Evolutionary conservation across 1,139 yeast genomes (phyloP), one percentile per base, ranked within the genome.

Genomic region (Lodderomyces metapsilosis): DNA sequence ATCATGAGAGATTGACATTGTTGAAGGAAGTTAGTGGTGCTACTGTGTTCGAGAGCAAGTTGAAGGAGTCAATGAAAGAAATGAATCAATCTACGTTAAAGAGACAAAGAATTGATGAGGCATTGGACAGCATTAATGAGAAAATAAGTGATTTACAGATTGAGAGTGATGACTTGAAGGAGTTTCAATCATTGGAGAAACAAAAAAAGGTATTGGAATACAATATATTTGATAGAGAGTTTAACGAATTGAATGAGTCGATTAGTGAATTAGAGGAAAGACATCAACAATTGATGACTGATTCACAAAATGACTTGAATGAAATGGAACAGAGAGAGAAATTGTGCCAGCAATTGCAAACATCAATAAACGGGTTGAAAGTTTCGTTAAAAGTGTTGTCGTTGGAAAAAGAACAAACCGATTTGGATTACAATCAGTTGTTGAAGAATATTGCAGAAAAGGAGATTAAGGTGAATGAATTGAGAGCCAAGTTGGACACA

Each of bases 11-110:
- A 46, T 69, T 92, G 44, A 74, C 80, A 24, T 67, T 91, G 34
- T 68, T 92, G 49, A 89, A 92, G 53, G 96, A 89, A 57, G 96
- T 91, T 24, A 94, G 97, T 39, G 99, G 99, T 12, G 96, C 98
- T 1, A 84, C 83, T 45, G 87, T 91, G 1, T 92, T 92, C 62
- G 98, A 92, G 57, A 70, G 76, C 38, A 87, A 88, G 55, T 68
- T 91, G 43, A 77, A 78, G 45, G 96, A 89, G 45, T 87, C 96
- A 1, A 66, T 76, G 50, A 84, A 83, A 53, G 92, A 88, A 52
- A 87, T 92, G 36, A 28, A 68, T 10, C 82, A 79, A 44, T 82
- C 96, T 0, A 79, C 77, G 47, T 74, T 72, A 48, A 88, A 88
- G 53, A 75, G 84, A 47, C 81, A 76, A 43, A 80, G 89, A 55